phyloP scores from a whole-genome alignment of 2,329 filamentous ascomycete genomes.

The Teratosphaeria viscida region DNA sequence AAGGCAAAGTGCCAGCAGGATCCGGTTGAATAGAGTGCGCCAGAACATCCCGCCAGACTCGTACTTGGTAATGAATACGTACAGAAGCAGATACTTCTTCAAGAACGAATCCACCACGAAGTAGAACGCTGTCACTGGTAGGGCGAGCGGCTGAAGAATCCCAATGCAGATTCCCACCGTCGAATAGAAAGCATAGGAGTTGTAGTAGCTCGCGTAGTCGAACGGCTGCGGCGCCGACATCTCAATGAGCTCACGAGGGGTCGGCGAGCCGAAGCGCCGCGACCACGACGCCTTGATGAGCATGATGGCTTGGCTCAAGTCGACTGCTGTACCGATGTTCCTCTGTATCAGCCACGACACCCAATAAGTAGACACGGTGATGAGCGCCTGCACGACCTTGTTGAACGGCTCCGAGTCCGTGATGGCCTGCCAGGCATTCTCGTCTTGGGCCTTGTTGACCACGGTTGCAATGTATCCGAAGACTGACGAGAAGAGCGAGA shows the following conservation, averaged over 20 bases:
- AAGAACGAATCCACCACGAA: conserved; percentile 78
- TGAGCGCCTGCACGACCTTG: conserved; percentile 63
- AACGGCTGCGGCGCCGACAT: conserved; percentile 85
- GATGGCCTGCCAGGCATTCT: conserved; percentile 58
- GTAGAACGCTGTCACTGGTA: conserved; percentile 80
- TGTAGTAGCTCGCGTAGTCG: conserved; percentile 95
- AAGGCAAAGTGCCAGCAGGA: conserved; percentile 71
- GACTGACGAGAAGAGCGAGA: conserved; percentile 78
- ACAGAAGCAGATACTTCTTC: conserved; percentile 86
- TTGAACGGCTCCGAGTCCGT: conserved; percentile 51
- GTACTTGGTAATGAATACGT: conserved; percentile 93
- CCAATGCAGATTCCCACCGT: conserved; percentile 82
- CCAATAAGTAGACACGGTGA: conserved; percentile 81
- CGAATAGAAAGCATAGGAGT: conserved; percentile 91
- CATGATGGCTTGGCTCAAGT: conserved; percentile 80
- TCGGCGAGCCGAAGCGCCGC: conserved; percentile 75
- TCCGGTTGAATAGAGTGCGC: conserved; percentile 85
- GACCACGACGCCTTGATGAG: conserved; percentile 76
- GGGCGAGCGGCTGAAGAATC: conserved; percentile 73
- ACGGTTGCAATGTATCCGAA: conserved; percentile 64
- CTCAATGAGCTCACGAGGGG: conserved; percentile 83
- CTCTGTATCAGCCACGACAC: conserved; percentile 87
- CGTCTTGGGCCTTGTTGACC: conserved; percentile 45
- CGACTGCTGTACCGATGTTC: conserved; percentile 85
- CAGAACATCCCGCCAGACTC: conserved; percentile 92